Evolutionary conservation across 495 filamentous ascomycete genomes (phyloP).

Genomic region (Penicillium parvum): DNA sequence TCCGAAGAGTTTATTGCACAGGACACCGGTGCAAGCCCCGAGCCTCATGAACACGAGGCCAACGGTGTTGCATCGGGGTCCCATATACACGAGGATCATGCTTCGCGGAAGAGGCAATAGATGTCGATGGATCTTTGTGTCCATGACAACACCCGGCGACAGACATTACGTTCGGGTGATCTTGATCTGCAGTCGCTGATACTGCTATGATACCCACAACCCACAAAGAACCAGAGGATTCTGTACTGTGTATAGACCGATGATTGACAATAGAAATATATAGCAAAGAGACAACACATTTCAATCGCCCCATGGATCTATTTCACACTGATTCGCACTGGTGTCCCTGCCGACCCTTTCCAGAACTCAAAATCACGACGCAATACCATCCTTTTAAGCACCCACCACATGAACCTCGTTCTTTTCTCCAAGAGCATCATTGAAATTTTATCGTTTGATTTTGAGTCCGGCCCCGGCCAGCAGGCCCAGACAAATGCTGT

Average conservation of each 20-base stretch:
- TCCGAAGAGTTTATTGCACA: slow-evolving; percentile 75
- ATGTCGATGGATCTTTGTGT: background rate
- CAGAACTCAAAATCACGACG: no score
- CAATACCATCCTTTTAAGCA: no score
- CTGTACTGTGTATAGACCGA: slow-evolving; percentile 16
- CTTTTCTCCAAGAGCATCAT: no score
- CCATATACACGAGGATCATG: slow-evolving; percentile 26
- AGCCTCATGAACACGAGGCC: slow-evolving; percentile 50
- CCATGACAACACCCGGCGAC: background rate
- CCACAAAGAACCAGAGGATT: slow-evolving; percentile 4
- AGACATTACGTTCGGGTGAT: background rate
- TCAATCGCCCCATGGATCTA: no score
- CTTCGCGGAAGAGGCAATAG: slow-evolving; percentile 28
- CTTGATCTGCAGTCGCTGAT: slow-evolving; percentile 3
- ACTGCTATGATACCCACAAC: slow-evolving; percentile 21
- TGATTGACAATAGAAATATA: slow-evolving; percentile 7
- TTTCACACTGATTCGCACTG: no score
- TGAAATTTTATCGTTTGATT: no score
- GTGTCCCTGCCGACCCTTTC: no score
- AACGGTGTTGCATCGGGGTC: slow-evolving; percentile 14
- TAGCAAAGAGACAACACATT: background rate
- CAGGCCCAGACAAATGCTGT: background rate
- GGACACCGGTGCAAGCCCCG: slow-evolving; percentile 61
- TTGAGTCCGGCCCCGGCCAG: background rate
- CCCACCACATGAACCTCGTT: no score